phyloP scores from a whole-genome alignment of 257 asterid species.

The Primulina huaijiensis region DNA sequence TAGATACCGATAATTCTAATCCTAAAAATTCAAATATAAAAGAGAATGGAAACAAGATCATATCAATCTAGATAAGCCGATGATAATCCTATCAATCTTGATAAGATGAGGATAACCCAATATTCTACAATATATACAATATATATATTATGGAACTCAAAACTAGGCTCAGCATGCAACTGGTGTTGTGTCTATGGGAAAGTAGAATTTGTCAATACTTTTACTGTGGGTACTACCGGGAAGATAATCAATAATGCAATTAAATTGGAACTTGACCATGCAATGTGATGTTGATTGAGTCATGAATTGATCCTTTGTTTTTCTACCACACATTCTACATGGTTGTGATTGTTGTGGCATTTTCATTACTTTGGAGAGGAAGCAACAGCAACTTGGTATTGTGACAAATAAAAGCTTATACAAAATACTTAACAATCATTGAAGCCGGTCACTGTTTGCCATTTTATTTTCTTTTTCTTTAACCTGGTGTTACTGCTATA shows the following conservation, averaged over 20 bases:
- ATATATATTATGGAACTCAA: background rate
- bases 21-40: too few species aligned
- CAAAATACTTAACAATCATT: too few species aligned
- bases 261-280: background rate
- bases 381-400: too few species aligned
- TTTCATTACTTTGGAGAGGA: background rate
- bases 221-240: background rate
- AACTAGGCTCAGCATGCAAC: background rate
- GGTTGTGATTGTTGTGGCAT: background rate
- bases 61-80: too few species aligned
- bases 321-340: background rate
- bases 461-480: constrained; percentile 7
- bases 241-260: background rate
- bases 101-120: too few species aligned
- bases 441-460: constrained; percentile 2
- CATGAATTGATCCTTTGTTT: too few species aligned
- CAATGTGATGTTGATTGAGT: background rate
- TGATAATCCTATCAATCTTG: too few species aligned
- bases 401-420: too few species aligned
- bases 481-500: constrained; percentile 11
- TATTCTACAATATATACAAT: too few species aligned
- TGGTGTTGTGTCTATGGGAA: background rate
- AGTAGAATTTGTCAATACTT: background rate
- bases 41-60: too few species aligned
- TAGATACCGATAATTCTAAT: too few species aligned